Base-by-base conservation (phyloP, 208 protist species). In the Lotmaria passim region DNA sequence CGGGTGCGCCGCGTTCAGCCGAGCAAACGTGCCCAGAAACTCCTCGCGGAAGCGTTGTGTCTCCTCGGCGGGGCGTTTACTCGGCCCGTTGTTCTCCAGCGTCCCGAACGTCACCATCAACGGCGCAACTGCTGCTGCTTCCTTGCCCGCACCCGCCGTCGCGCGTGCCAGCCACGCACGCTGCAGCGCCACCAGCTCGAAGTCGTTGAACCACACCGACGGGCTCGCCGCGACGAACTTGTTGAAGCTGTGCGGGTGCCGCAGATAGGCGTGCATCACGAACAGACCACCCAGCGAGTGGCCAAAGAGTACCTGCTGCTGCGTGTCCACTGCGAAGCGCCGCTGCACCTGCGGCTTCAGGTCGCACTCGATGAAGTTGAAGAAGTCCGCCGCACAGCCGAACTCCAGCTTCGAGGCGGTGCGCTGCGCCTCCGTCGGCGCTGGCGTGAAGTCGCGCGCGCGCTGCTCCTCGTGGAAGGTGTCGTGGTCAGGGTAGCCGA, bases 161-260 rank as follows among this genome's bases (percentile, higher is more conserved):
- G 28, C 24, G 8, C 28, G 14, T 21, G 26, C 34, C 15, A 46
- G 5, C 62, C 62, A 68, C 47, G 33, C 47, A 14, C 15, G 33
- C 36, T 36, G 34, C 48, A 50, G 36, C n/a, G 31, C 1, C 30
- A 58, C 47, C 21, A 68, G 36, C 26, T 48, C 48, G 31, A 68
- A 68, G 24, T 68, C 62, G 38, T 68, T 58, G 38, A 43, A 68
- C 62, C 62, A 68, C 62, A 68, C 36, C 17, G 62, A 68, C 8
- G 62, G 62, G 50, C 62, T 68, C 26, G 62, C 62, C 1, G 62
- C 46, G 36, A 56, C 43, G 62, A 39, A 68, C 36, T 68, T 68
- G 62, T 17, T 7, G 62, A 58, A 68, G 36, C 48, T 68, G 46
- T 24, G 48, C 46, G 47, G 62, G 62, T 68, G 50, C 15, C 48